Evolutionary conservation across 768 basidiomycete species (phyloP).

Genomic region (Lactarius deliciosus): DNA sequence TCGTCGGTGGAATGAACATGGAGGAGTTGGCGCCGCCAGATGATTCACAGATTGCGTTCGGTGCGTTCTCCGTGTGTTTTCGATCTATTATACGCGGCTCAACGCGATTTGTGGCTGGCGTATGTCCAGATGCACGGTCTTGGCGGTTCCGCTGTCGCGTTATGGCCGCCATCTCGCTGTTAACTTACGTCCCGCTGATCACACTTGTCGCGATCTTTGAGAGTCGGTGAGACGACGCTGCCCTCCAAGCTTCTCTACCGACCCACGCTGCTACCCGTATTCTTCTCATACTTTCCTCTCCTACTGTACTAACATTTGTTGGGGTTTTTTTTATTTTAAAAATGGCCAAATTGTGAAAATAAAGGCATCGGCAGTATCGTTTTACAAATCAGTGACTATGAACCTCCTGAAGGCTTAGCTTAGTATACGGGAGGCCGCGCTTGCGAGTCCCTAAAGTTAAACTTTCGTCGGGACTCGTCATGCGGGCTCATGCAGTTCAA

Average conservation of each 20-base stretch:
- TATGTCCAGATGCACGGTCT: slow-evolving; percentile 57
- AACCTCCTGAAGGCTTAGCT: no score
- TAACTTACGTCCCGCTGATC: slow-evolving; percentile 81
- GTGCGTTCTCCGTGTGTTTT: slow-evolving; percentile 42
- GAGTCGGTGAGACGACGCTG: slow-evolving; percentile 1
- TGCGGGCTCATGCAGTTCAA: no score
- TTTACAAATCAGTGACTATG: no score
- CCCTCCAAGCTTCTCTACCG: background rate
- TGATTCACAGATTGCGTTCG: slow-evolving; percentile 76
- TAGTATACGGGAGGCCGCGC: no score
- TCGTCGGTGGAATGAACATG: slow-evolving; percentile 52
- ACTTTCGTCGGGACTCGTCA: no score
- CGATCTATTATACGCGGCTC: no score
- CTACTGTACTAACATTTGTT: no score
- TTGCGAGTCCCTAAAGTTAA: no score
- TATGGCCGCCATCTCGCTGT: slow-evolving; percentile 62
- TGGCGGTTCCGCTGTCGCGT: slow-evolving; percentile 78
- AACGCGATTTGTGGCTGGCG: background rate
- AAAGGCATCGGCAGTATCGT: no score
- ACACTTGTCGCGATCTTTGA: slow-evolving; percentile 67
- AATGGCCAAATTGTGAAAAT: no score
- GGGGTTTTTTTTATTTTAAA: no score
- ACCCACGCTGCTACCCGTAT: background rate
- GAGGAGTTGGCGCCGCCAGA: slow-evolving; percentile 75
- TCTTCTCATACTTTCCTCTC: background rate